These are phyloP conservation scores for Trichoderma guizhouense DNA, from an alignment of 2,329 filamentous ascomycete genomes.

Conservation along the genomic window DNA sequence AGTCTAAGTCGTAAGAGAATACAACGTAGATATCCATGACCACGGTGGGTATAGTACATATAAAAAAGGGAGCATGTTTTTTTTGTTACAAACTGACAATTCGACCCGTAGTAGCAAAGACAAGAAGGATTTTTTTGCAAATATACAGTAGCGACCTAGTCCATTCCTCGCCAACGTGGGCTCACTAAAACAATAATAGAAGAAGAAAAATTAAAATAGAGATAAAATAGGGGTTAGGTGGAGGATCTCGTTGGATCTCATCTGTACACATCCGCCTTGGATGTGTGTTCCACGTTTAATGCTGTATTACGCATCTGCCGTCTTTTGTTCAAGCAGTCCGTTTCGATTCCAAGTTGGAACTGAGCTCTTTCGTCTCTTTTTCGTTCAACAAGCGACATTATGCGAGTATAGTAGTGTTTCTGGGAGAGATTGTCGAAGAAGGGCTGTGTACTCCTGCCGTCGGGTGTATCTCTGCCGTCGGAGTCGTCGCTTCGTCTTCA, in stretches of 20 bases:
- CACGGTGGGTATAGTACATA: constrained; percentile 17
- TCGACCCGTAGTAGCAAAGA: not conserved
- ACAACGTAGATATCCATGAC: constrained; percentile 16
- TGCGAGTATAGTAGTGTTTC: not conserved
- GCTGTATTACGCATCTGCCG: constrained; percentile 6
- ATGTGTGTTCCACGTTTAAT: not conserved
- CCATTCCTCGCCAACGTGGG: not conserved
- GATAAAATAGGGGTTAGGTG: not conserved
- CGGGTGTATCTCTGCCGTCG: not conserved
- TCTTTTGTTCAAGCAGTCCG: not conserved
- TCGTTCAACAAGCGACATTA: not conserved
- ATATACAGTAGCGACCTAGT: constrained; percentile 3
- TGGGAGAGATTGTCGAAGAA: constrained; percentile 5
- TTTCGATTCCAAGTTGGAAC: not conserved
- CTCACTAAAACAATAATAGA: not conserved
- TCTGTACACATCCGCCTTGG: not conserved
- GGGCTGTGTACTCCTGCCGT: not conserved
- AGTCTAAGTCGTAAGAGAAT: constrained; percentile 12
- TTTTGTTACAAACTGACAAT: constrained; percentile 6
- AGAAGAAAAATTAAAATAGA: not conserved
- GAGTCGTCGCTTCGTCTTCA: constrained; percentile 37
- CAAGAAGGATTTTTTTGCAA: not conserved
- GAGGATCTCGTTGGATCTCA: not conserved
- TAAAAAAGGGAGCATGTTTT: not conserved
- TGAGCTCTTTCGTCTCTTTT: not conserved